Evolutionary conservation across 2,329 filamentous ascomycete species (phyloP).

Genomic region (Dactylonectria macrodidyma): DNA sequence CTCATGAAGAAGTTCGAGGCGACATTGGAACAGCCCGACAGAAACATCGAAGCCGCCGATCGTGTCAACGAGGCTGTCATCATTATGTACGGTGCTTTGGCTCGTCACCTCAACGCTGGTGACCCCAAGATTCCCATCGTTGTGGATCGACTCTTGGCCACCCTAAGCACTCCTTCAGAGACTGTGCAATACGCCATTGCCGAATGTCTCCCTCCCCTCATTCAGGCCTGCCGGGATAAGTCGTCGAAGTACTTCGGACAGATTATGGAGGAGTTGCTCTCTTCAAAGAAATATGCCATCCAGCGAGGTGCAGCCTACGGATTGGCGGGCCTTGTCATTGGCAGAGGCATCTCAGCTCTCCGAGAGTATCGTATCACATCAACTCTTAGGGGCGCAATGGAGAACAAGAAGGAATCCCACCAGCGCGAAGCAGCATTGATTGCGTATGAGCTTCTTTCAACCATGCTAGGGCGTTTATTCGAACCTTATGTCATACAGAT

Average conservation of each 20-base stretch:
- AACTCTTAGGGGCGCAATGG: constrained; percentile 84
- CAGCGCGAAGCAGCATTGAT: constrained; percentile 91
- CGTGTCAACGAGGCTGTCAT: constrained; percentile 97
- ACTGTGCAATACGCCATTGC: constrained; percentile 97
- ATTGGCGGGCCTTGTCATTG: constrained; percentile 88
- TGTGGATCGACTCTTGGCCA: constrained; percentile 86
- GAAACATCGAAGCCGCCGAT: constrained; percentile 85
- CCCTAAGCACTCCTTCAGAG: constrained; percentile 94
- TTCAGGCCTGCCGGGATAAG: constrained; percentile 84
- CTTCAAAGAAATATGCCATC: constrained; percentile 91
- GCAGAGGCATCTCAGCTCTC: constrained; percentile 86
- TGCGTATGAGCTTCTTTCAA: constrained; percentile 91
- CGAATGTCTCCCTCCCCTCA: constrained; percentile 92
- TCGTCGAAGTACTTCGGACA: constrained; percentile 85
- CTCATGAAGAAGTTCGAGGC: constrained; percentile 94
- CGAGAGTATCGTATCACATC: constrained; percentile 90
- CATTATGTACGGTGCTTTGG: constrained; percentile 95
- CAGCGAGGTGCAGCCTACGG: constrained; percentile 96
- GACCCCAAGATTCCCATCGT: constrained; percentile 91
- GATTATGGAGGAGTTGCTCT: constrained; percentile 85
- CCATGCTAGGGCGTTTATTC: constrained; percentile 88
- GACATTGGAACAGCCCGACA: constrained; percentile 88
- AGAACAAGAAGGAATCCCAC: constrained; percentile 94
- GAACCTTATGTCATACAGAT: constrained; percentile 98
- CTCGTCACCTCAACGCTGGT: constrained; percentile 86